Base-by-base conservation (phyloP, 164 flowering plant genomes). In the Cinnamomum micranthum region DNA sequence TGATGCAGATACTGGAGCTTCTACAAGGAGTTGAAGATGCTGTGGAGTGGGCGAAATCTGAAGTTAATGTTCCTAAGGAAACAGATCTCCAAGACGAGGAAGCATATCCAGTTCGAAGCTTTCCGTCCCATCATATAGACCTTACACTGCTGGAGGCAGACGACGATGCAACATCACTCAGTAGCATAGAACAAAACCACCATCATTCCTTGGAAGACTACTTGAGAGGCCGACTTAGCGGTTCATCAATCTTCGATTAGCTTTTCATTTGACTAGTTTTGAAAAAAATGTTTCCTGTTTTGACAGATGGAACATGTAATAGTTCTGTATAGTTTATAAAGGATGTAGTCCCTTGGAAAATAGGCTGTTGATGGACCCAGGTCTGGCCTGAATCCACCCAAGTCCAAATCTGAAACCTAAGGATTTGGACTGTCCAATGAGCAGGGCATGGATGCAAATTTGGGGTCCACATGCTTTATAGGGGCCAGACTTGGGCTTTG, bases 201-300 rank as follows among this genome's bases (percentile, higher is more conserved):
- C 82, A 75, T 27, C 74, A 82, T 28, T 84, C 88, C 33, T 65
- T 85, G 9, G 92, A 87, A 68, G 92, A 87, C 62, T 88, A 86
- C 76, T 72, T 89, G 62, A 88, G 80, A 80, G 88, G 82, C 66
- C 81, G 90, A 78, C 90, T 88, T 78, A 92, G 96, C 75, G 75
- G 92, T 68, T 88, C 97, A 68, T 87, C 93, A 68, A 91, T 95
- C 81, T 85, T 89, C 73, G 84, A 90, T 71, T 93, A 89, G 84
- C 12, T 22, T 50, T 24, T 17, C 14, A 4, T 55, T 55, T 55
- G 60, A 55, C 47, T 41, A 6, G 47, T 41, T 41, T 41, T 41
- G 13, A 55, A 13, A 13, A 55, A 15, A 4, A 20, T 55, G 60
- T 15, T 55, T 41, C 47, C 9, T 7, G 47, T 41, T 41, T 41